Conservation (phyloP, 2,329 filamentous ascomycete species). For the Aspergillus persii region DNA sequence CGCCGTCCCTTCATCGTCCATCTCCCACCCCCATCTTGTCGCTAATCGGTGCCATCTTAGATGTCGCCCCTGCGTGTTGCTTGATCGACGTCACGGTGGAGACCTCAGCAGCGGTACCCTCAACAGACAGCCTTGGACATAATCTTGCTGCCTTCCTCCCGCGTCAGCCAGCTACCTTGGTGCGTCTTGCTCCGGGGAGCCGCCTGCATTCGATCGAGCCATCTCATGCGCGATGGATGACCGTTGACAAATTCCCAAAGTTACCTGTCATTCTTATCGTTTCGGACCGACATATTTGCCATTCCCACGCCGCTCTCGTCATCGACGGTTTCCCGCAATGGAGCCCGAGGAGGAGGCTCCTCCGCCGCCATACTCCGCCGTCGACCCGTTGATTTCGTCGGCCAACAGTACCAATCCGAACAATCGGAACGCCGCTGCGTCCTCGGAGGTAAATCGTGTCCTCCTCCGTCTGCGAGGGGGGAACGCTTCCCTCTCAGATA, state of each 20-base stretch:
- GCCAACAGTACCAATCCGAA: slow-evolving; percentile 11
- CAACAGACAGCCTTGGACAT: not conserved
- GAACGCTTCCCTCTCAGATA: slow-evolving; percentile 16
- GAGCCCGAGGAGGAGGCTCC: slow-evolving; percentile 41
- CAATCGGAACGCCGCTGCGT: slow-evolving; percentile 15
- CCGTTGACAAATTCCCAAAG: slow-evolving; percentile 8
- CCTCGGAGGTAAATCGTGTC: slow-evolving; percentile 11
- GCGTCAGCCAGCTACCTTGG: slow-evolving; percentile 12
- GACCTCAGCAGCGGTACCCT: not conserved
- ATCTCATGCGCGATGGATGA: slow-evolving; percentile 16
- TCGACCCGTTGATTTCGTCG: slow-evolving; percentile 35
- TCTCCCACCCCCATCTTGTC: not conserved
- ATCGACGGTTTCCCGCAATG: slow-evolving; percentile 22
- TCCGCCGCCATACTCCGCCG: slow-evolving; percentile 42
- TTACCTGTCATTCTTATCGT: not conserved
- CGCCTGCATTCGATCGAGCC: slow-evolving; percentile 5
- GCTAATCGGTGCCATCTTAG: not conserved
- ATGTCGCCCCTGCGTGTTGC: not conserved
- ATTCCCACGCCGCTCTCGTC: not conserved
- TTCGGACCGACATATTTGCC: not conserved
- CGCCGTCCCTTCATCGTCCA: not conserved
- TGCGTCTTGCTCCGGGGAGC: slow-evolving; percentile 1
- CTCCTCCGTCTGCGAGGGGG: slow-evolving; percentile 21
- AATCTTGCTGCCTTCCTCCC: slow-evolving; percentile 35
- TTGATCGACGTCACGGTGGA: not conserved